Evolutionary conservation across 208 protist species (phyloP).

Genomic region (Lotmaria passim): DNA sequence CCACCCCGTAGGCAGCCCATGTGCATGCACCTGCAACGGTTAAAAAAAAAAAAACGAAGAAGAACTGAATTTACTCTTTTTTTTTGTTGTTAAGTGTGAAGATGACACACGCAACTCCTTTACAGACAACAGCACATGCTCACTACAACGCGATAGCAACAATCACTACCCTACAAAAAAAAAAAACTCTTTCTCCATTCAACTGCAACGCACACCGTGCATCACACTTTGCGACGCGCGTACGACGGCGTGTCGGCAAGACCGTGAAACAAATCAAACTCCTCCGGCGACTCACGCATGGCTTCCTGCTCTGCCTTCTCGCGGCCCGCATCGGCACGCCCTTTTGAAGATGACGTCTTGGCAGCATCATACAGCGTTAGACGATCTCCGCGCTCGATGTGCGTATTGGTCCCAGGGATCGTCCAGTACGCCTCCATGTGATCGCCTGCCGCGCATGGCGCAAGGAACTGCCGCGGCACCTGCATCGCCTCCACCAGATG

Average conservation of each 20-base stretch:
- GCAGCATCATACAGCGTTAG: constrained; percentile 43
- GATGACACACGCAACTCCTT: not conserved
- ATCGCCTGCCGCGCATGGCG: constrained; percentile 53
- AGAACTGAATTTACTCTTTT: no score
- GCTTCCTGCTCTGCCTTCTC: constrained; percentile 79
- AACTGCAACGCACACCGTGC: not conserved
- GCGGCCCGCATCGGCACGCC: constrained; percentile 14
- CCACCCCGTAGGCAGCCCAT: no score
- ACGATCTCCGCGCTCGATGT: constrained; percentile 76
- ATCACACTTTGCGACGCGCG: constrained; percentile 28
- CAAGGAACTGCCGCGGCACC: constrained; percentile 58
- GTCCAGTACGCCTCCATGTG: constrained; percentile 90
- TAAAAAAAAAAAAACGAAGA: no score
- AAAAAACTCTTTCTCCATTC: not conserved
- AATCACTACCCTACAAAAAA: no score
- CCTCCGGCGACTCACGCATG: constrained; percentile 72
- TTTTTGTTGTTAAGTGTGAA: not conserved
- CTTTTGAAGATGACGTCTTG: constrained; percentile 21
- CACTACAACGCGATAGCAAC: not conserved
- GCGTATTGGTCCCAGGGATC: constrained; percentile 84
- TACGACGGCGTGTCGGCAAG: constrained; percentile 79
- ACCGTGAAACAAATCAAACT: constrained; percentile 89
- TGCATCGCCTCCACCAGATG: constrained; percentile 85
- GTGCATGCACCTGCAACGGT: no score
- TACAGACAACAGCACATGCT: not conserved